Evolutionary conservation across 2,329 filamentous ascomycete genomes (phyloP), one percentile per base, ranked within the genome.

Genomic region (Didymella pinodella): DNA sequence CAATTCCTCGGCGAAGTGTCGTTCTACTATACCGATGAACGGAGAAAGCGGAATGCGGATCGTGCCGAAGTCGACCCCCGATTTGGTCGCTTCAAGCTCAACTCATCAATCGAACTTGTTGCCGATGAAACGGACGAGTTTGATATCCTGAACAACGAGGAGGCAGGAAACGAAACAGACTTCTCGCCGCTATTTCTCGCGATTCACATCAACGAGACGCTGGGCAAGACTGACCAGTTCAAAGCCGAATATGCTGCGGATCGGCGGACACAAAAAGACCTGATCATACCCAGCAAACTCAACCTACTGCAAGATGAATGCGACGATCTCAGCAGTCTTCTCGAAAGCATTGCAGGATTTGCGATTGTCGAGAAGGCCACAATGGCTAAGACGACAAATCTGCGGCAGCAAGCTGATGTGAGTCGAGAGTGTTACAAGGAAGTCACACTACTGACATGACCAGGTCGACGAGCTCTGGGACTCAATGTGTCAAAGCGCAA

Each of bases 391-490:
- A 89, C 90, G 0, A 91, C 92, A 1, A 91, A 95, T 70, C 81
- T 99, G 48, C 88, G 95, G 45, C 68, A 63, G 90, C 92, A 28
- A 81, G 86, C 91, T 65, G 95, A 99, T 80, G 93, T 94, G 76
- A 77, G 86, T 63, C 28, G 1, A 26, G 20, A 0, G n/a, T 16
- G 1, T 6, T 22, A 4, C 16, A 10, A 3, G 1, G 3, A 28
- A 10, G 31, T n/a, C 11, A 16, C 16, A 20, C 18, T 1, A 26
- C 61, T 64, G 45, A 65, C 32, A 7, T 29, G 26, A 12, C 36
- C 29, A 93, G 90, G 88, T 97, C n/a, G 95, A 99, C 72, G 95
- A 98, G 77, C 82, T 99, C 2, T 99, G 95, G 95, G 94, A 98
- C 70, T 97, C 93, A 0, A 95, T 98, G 91, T 98, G 94, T 73